A percentile compares a stretch with the other conserved stretches of the same genome.
Conservation (phyloP, 192 early-diverging fungal species). For the Allomyces javanicus region DNA sequence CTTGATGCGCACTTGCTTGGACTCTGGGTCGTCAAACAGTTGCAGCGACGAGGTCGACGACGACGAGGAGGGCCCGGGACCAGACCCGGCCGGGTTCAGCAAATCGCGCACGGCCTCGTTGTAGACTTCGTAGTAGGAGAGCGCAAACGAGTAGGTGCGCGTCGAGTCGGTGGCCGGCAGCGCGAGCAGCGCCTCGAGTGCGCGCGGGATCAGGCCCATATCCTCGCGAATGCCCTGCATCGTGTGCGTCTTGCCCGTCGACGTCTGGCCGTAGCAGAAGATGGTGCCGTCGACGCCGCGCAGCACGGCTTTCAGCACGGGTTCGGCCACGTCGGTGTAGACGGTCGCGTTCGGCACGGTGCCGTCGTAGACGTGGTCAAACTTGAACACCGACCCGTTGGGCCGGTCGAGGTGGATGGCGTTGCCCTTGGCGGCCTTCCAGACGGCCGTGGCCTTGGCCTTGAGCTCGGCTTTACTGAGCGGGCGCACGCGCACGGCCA, state of each 20-base stretch:
- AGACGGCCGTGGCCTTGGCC: background rate
- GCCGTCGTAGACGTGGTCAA: background rate
- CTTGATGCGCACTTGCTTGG: background rate
- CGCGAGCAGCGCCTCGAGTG: conserved; percentile 1
- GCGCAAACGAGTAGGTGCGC: background rate
- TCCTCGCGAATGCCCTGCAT: conserved; percentile 3
- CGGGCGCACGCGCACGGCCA: background rate
- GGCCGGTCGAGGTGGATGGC: background rate
- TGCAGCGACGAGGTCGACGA: background rate
- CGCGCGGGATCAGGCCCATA: conserved; percentile 1
- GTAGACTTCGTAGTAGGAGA: conserved; percentile 1
- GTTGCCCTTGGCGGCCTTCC: background rate
- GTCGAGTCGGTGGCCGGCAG: background rate
- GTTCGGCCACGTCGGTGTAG: background rate
- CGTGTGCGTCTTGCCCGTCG: conserved; percentile 3
- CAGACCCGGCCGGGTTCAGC: background rate
- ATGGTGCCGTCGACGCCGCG: conserved; percentile 2
- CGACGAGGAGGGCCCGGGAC: background rate
- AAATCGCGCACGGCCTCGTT: background rate
- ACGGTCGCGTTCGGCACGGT: background rate
- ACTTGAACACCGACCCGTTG: background rate
- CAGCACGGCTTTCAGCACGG: background rate
- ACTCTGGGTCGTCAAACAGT: background rate
- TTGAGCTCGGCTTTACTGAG: background rate
- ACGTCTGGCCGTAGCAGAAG: conserved; percentile 3